Conservation (phyloP, 148 eudicot genomes). For the Chenopodium formosanum region DNA sequence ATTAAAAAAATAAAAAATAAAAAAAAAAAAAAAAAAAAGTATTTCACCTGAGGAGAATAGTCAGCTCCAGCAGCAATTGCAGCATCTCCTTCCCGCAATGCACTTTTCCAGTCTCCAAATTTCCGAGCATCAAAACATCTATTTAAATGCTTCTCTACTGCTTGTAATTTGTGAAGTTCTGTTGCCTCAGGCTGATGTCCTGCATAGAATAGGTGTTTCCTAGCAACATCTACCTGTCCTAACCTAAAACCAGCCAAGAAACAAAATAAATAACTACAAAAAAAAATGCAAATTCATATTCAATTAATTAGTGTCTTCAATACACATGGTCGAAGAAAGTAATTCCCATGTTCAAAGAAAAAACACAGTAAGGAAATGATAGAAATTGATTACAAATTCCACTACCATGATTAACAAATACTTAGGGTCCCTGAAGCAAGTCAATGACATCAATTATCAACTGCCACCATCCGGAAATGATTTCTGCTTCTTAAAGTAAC, state of each 20-base stretch:
- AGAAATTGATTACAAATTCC: background rate
- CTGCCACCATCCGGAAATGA: background rate
- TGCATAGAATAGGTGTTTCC: conserved; percentile 55
- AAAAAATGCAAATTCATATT: background rate
- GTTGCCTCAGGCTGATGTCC: conserved; percentile 55
- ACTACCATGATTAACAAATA: background rate
- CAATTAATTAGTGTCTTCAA: background rate
- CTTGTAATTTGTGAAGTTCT: conserved; percentile 59
- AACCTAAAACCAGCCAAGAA: conserved; percentile 48
- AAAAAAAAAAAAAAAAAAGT: background rate
- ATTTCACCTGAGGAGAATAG: conserved; percentile 67
- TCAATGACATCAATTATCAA: conserved; percentile 5
- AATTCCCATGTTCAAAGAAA: background rate
- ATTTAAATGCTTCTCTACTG: conserved; percentile 52
- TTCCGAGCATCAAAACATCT: conserved; percentile 63
- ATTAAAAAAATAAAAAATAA: no score
- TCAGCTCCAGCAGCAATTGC: conserved; percentile 82
- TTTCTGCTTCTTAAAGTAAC: background rate
- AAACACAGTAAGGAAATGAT: no score
- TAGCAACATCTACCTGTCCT: conserved; percentile 82
- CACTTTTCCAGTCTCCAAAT: conserved; percentile 66
- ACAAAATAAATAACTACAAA: conserved; percentile 22
- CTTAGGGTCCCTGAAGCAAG: background rate
- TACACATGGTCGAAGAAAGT: background rate
- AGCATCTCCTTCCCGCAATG: conserved; percentile 66